These are phyloP conservation scores for Raphanus hybrid DNA, from an alignment of 441 rosid species.

Conservation along the genomic window DNA sequence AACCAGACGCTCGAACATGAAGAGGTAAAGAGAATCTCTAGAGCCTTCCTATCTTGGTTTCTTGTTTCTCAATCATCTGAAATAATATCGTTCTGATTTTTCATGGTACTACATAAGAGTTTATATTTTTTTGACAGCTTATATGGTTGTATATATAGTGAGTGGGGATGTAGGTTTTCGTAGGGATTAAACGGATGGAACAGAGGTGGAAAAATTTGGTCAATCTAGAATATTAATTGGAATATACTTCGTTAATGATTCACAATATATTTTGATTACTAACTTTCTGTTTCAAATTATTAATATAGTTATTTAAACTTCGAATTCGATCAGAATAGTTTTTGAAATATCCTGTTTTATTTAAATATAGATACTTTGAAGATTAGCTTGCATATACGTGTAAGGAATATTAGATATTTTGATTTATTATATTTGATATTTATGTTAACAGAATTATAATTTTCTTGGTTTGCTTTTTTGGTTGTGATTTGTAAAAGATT, in stretches of 20 bases:
- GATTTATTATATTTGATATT: too few species aligned
- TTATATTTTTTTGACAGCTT: too few species aligned
- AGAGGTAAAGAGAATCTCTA: background rate
- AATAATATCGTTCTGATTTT: background rate
- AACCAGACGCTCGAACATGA: background rate
- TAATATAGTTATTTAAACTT: too few species aligned
- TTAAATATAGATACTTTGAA: background rate
- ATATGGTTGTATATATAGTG: background rate
- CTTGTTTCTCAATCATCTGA: background rate
- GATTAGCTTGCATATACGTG: too few species aligned
- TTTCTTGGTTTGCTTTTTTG: too few species aligned
- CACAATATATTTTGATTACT: background rate
- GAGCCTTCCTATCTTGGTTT: background rate
- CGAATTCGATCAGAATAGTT: background rate
- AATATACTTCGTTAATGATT: background rate
- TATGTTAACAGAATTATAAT: too few species aligned
- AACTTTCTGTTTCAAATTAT: background rate
- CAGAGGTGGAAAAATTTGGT: background rate
- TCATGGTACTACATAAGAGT: background rate
- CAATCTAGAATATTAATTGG: background rate
- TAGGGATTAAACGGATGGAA: background rate
- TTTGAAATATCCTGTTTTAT: background rate
- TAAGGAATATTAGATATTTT: too few species aligned
- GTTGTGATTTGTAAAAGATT: too few species aligned
- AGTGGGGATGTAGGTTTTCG: background rate